Evolutionary conservation across 305 asterid genomes (phyloP).

Genomic region (Solanum hybrid): DNA sequence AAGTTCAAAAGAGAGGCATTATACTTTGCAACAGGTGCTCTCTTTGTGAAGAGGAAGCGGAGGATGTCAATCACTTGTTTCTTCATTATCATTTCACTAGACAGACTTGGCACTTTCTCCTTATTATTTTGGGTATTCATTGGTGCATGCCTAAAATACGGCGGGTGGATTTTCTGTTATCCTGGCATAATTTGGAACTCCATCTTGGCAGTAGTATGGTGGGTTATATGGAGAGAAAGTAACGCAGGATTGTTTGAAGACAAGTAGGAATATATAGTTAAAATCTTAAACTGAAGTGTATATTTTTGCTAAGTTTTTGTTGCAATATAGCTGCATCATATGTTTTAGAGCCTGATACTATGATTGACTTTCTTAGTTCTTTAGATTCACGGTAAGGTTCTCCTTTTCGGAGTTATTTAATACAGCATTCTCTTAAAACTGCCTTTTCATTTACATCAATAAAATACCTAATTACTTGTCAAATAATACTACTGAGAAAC

Average conservation of each 20-base stretch:
- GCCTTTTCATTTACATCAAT: neutral
- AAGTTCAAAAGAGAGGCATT: neutral
- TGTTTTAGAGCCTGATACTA: neutral
- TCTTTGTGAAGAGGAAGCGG: neutral
- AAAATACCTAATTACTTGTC: neutral
- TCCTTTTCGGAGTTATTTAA: neutral
- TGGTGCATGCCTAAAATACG: neutral
- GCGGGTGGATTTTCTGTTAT: neutral
- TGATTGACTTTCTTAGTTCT: neutral
- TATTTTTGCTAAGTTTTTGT: neutral
- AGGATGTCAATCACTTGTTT: neutral
- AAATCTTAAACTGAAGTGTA: neutral
- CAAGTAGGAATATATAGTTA: neutral
- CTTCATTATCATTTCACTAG: neutral
- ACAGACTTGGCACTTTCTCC: neutral
- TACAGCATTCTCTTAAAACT: neutral
- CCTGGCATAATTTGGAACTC: neutral
- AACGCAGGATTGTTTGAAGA: neutral
- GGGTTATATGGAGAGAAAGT: neutral
- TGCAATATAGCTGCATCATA: neutral
- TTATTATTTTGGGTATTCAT: neutral
- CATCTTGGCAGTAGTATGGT: neutral
- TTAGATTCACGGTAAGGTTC: neutral
- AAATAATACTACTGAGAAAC: neutral
- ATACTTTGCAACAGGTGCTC: neutral